phyloP scores from a whole-genome alignment of 352 stramenopile genomes.

The Stramenopiles sp. region DNA sequence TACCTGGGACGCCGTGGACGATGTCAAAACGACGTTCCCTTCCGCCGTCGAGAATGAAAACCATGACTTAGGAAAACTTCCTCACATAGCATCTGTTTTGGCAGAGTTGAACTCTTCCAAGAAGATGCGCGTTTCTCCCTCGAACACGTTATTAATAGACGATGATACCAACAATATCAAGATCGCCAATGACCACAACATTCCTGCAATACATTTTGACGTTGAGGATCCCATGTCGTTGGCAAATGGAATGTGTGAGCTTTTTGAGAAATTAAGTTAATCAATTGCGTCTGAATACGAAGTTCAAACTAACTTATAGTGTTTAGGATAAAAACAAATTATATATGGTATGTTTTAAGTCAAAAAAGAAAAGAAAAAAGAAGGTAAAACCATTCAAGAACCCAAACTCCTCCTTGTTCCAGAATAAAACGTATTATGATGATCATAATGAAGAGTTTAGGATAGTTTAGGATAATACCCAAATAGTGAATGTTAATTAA shows the following conservation, averaged over 20 bases:
- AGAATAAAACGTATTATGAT: too few species aligned
- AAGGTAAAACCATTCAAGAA: too few species aligned
- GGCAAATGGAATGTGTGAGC: neutral
- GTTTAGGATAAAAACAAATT: too few species aligned
- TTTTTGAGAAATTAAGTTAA: conserved; percentile 5
- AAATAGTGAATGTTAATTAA: too few species aligned
- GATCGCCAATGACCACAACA: conserved; percentile 18
- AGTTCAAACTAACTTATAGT: too few species aligned
- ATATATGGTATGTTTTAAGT: too few species aligned
- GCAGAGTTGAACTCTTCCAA: conserved; percentile 33
- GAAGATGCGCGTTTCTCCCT: conserved; percentile 32
- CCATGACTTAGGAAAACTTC: conserved; percentile 14
- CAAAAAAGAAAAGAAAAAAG: too few species aligned
- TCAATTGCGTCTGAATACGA: too few species aligned
- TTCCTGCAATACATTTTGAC: neutral
- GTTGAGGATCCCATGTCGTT: neutral
- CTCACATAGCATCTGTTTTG: conserved; percentile 41
- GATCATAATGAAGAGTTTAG: too few species aligned
- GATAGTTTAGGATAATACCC: too few species aligned
- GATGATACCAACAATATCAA: conserved; percentile 52
- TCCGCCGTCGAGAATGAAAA: neutral
- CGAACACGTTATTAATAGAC: conserved; percentile 51
- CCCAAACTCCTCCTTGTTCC: too few species aligned
- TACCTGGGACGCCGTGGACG: conserved; percentile 39
- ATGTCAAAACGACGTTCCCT: conserved; percentile 23